Percentiles rank a stretch among this genome's conserved stretches.
Evolutionary conservation across 192 early-diverging fungal species (phyloP).

Genomic region (Diversispora epigaea): DNA sequence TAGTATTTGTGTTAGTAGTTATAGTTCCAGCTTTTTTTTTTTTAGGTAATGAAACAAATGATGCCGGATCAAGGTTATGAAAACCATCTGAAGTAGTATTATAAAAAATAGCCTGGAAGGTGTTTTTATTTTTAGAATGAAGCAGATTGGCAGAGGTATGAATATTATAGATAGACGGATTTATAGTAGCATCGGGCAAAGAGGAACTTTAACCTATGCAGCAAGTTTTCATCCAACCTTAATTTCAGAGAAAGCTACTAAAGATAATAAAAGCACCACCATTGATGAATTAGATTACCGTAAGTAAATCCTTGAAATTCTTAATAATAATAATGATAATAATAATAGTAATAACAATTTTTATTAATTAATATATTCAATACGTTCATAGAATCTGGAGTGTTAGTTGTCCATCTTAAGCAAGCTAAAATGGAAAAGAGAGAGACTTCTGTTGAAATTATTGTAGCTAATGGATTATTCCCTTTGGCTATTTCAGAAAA

Average conservation of each 20-base stretch:
- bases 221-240: constrained; percentile 24
- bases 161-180: too few relatives aligned
- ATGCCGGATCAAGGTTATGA: too few relatives aligned
- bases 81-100: too few relatives aligned
- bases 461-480: constrained; percentile 6
- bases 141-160: too few relatives aligned
- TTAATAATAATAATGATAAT: not conserved
- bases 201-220: constrained; percentile 9
- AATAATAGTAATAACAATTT: not conserved
- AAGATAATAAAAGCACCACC: not conserved
- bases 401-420: constrained; percentile 19
- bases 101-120: too few relatives aligned
- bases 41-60: too few relatives aligned
- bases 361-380: not conserved
- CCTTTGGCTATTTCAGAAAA: not conserved
- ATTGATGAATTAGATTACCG: not conserved
- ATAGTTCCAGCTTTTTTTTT: too few relatives aligned
- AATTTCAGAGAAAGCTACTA: not conserved
- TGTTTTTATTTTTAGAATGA: too few relatives aligned
- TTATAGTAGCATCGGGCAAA: too few relatives aligned
- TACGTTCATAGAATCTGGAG: constrained; percentile 22
- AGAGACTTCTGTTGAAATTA: not conserved
- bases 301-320: not conserved
- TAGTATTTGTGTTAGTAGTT: too few relatives aligned
- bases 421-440: constrained; percentile 13